Percentiles rank a stretch among this genome's conserved stretches.
phyloP scores from a whole-genome alignment of 148 eudicot species.

The Amaranthus palmeri region DNA sequence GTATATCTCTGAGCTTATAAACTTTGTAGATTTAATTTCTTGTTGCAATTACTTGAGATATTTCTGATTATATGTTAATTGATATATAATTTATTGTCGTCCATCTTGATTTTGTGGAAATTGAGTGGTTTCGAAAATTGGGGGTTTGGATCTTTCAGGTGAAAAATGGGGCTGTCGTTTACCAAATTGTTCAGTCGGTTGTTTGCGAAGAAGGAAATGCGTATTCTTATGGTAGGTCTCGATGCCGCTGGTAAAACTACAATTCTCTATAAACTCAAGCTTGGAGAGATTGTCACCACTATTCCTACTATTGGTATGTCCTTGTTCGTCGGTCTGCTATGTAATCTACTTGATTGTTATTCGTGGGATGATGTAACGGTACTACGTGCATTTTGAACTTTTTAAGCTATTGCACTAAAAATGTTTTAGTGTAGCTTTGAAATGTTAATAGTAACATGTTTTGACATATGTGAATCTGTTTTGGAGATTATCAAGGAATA shows the following conservation, averaged over 20 bases:
- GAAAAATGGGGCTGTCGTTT: constrained; percentile 54
- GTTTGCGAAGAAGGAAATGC: constrained; percentile 64
- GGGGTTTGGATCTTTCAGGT: constrained; percentile 19
- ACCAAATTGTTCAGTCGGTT: constrained; percentile 57
- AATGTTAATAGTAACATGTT: too few relatives aligned
- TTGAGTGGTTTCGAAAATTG: neutral
- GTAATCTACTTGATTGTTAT: neutral
- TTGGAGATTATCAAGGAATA: too few relatives aligned
- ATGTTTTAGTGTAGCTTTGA: too few relatives aligned
- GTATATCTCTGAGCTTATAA: neutral
- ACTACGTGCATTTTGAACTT: neutral
- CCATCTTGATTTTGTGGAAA: neutral
- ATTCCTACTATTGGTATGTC: constrained; percentile 46
- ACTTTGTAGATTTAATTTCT: neutral
- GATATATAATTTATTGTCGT: neutral
- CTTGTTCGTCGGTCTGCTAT: neutral
- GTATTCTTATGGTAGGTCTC: constrained; percentile 64
- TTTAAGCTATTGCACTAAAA: neutral
- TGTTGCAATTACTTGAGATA: neutral
- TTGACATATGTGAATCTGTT: too few relatives aligned
- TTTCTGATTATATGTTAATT: neutral
- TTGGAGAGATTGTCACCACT: constrained; percentile 61
- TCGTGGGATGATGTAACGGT: neutral
- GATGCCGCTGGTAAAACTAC: constrained; percentile 69
- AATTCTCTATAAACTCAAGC: constrained; percentile 51